A percentile compares a stretch with the other conserved stretches of the same genome.
Evolutionary conservation across 306 rosid species (phyloP).

Genomic region (peach (Prunus persica)): DNA sequence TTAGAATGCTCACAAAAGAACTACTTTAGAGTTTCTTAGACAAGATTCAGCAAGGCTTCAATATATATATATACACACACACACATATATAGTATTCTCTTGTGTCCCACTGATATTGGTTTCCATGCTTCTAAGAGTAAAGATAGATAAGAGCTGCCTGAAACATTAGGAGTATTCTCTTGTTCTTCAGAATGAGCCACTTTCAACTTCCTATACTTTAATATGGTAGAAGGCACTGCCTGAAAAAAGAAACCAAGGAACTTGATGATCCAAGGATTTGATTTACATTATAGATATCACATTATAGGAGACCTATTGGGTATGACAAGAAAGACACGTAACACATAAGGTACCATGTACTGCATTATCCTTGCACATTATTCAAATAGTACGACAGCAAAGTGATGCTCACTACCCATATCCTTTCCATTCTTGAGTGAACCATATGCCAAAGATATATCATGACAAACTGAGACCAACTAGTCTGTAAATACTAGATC

Average conservation of each 20-base stretch:
- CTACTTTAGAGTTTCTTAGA: not conserved
- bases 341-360: not conserved
- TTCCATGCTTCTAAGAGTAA: constrained; percentile 85
- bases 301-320: not conserved
- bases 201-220: constrained; percentile 45
- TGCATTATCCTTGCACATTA: not conserved
- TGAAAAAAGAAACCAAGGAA: constrained; percentile 23
- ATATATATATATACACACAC: no score
- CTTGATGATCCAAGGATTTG: not conserved
- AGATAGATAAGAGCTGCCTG: constrained; percentile 37
- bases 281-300: not conserved
- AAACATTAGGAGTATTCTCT: constrained; percentile 33
- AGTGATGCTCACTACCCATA: not conserved
- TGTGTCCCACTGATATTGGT: constrained; percentile 87
- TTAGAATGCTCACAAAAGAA: not conserved
- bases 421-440: not conserved
- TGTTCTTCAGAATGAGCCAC: constrained; percentile 27
- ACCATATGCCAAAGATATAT: not conserved
- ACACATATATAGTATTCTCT: constrained; percentile 36
- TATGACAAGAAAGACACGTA: not conserved
- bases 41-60: not conserved
- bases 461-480: not conserved
- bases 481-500: not conserved
- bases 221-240: constrained; percentile 70
- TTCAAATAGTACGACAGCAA: not conserved